phyloP scores from a whole-genome alignment of 192 early-diverging fungal genomes.

The Entrophospora sp. region DNA sequence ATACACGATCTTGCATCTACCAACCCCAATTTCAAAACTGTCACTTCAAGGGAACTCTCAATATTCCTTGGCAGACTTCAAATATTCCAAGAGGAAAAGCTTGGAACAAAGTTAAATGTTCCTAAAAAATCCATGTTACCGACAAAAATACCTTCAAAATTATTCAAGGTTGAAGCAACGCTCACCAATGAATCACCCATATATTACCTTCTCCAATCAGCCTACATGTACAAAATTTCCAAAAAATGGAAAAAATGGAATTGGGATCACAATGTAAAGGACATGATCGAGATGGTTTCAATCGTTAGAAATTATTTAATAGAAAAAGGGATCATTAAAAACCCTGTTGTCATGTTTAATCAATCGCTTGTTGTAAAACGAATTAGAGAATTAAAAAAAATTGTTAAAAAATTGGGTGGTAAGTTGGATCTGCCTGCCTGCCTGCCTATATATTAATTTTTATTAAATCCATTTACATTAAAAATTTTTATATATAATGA shows the following conservation, averaged over 20 bases:
- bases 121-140: constrained; percentile 4
- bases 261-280: constrained; percentile 25
- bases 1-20: constrained; percentile 27
- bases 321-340: constrained; percentile 19
- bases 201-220: constrained; percentile 35
- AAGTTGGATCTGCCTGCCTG: not conserved
- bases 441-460: not conserved
- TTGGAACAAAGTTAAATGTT: constrained; percentile 26
- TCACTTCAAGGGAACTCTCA: constrained; percentile 33
- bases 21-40: constrained; percentile 12
- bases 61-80: constrained; percentile 32
- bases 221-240: constrained; percentile 33
- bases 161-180: constrained; percentile 31
- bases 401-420: constrained; percentile 34
- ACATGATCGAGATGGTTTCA: constrained; percentile 29
- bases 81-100: constrained; percentile 42
- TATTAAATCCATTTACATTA: not conserved
- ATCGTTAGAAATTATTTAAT: constrained; percentile 29
- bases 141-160: constrained; percentile 34
- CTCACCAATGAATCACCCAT: constrained; percentile 22
- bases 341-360: constrained; percentile 35
- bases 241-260: constrained; percentile 37
- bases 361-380: constrained; percentile 24
- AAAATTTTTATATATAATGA: not conserved
- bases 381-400: constrained; percentile 25